phyloP scores from a whole-genome alignment of 768 basidiomycete genomes.

The Phanerochaete sordida region DNA sequence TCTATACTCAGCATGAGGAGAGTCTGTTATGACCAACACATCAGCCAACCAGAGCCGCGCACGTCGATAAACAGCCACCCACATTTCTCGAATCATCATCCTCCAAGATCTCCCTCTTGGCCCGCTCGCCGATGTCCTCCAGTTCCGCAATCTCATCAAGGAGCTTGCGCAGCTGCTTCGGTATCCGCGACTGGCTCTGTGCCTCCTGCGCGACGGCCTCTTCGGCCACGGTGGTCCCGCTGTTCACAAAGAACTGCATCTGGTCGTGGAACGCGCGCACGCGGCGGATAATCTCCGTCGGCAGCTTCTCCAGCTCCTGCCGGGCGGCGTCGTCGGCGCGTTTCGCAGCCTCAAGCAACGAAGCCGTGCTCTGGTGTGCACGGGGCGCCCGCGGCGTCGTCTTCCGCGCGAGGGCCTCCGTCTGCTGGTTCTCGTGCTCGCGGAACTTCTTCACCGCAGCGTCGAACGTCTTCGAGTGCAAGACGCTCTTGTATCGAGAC shows the following conservation, averaged over 20 bases:
- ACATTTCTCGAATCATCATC: constrained; percentile 43
- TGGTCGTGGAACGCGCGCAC: constrained; percentile 38
- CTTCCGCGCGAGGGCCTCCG: neutral
- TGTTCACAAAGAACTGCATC: constrained; percentile 31
- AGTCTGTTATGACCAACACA: constrained; percentile 25
- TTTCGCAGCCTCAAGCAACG: neutral
- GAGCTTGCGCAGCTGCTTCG: constrained; percentile 30
- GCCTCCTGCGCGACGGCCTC: constrained; percentile 2
- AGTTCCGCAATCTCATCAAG: constrained; percentile 39
- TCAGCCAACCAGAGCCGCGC: neutral
- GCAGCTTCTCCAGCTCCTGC: constrained; percentile 35
- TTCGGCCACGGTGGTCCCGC: constrained; percentile 5
- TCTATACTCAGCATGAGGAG: constrained; percentile 44
- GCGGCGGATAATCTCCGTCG: constrained; percentile 34
- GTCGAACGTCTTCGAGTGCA: constrained; percentile 44
- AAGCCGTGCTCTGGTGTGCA: neutral
- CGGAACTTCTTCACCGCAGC: constrained; percentile 45
- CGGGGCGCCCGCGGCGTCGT: constrained; percentile 8
- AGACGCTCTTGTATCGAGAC: constrained; percentile 54
- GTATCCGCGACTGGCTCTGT: constrained; percentile 12
- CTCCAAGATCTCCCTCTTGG: constrained; percentile 39
- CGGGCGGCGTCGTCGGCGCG: constrained; percentile 19
- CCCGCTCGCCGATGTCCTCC: constrained; percentile 27
- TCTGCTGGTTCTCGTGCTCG: constrained; percentile 20
- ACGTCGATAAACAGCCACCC: constrained; percentile 7